Evolutionary conservation across 2,329 filamentous ascomycete genomes (phyloP).

Genomic region (Cordyceps sp.): DNA sequence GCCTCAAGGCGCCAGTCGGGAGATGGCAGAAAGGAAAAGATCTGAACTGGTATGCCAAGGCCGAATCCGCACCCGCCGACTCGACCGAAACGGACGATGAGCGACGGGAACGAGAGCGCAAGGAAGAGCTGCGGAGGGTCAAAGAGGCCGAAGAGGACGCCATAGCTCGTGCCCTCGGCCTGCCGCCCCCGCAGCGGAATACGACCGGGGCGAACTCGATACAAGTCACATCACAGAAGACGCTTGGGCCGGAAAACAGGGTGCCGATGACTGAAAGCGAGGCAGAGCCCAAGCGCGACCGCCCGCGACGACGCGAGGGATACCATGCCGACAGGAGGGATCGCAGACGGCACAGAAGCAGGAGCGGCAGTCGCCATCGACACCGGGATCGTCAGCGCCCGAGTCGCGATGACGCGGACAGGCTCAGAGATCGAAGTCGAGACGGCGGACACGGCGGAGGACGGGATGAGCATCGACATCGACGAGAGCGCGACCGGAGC

Average conservation of each 20-base stretch:
- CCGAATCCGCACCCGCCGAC: conserved; percentile 23
- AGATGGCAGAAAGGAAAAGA: conserved; percentile 74
- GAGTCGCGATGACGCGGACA: conserved; percentile 10
- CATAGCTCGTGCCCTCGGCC: conserved; percentile 63
- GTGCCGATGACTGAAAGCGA: too few species aligned
- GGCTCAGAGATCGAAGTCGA: conserved; percentile 5
- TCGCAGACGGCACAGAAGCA: conserved; percentile 18
- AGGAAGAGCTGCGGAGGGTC: conserved; percentile 63
- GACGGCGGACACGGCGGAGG: conserved; percentile 2
- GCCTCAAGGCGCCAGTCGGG: conserved; percentile 78
- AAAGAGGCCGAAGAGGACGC: conserved; percentile 92
- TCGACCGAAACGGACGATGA: conserved; percentile 42
- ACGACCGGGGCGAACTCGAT: conserved; percentile 51
- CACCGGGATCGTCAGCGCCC: conserved; percentile 13
- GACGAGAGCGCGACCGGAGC: conserved; percentile 6
- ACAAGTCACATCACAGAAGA: conserved; percentile 33
- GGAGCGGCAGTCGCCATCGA: conserved; percentile 9
- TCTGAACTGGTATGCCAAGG: conserved; percentile 47
- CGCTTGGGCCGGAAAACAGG: too few species aligned
- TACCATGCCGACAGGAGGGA: conserved; percentile 14
- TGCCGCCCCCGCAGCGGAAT: conserved; percentile 50
- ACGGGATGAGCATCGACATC: conserved; percentile 4
- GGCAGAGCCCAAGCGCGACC: conserved; percentile 11
- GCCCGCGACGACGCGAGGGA: conserved; percentile 11
- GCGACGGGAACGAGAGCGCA: conserved; percentile 41